phyloP scores from a whole-genome alignment of 495 filamentous ascomycete species.

The Baudoinia panamericana region DNA sequence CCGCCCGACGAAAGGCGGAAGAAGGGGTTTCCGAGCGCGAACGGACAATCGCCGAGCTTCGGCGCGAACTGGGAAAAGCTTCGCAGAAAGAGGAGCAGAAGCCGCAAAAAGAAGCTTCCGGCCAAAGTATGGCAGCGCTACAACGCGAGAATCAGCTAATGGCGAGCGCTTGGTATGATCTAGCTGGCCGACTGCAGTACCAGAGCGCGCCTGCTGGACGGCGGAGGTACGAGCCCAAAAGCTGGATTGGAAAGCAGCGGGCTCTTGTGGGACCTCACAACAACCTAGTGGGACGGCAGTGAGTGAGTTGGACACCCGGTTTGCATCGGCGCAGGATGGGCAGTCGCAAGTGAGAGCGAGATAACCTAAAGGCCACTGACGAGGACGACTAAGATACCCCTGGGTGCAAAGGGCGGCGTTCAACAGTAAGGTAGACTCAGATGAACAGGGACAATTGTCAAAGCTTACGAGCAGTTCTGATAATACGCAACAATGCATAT shows the following conservation, averaged over 20 bases:
- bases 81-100: conserved; percentile 1
- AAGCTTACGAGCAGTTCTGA: too few species aligned
- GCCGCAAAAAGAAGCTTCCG: conserved; percentile 1
- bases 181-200: conserved; percentile 70
- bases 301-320: too few species aligned
- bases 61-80: conserved; percentile 9
- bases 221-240: conserved; percentile 63
- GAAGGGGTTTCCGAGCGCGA: conserved; percentile 4
- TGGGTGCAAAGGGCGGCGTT: too few species aligned
- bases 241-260: conserved; percentile 86
- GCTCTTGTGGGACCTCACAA: conserved; percentile 15
- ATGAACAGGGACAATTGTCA: too few species aligned
- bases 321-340: too few species aligned
- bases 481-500: too few species aligned
- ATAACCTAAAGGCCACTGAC: too few species aligned
- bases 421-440: too few species aligned
- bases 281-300: too few species aligned
- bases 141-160: conserved; percentile 75
- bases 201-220: conserved; percentile 69
- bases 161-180: conserved; percentile 82
- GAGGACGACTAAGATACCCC: too few species aligned
- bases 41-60: conserved; percentile 8
- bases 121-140: conserved; percentile 17
- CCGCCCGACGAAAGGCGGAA: neutral
- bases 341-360: too few species aligned